A percentile compares a stretch with the other conserved stretches of the same genome.
Evolutionary conservation across 805 yeast genomes (phyloP).

Genomic region (Blastobotrys attinorum): DNA sequence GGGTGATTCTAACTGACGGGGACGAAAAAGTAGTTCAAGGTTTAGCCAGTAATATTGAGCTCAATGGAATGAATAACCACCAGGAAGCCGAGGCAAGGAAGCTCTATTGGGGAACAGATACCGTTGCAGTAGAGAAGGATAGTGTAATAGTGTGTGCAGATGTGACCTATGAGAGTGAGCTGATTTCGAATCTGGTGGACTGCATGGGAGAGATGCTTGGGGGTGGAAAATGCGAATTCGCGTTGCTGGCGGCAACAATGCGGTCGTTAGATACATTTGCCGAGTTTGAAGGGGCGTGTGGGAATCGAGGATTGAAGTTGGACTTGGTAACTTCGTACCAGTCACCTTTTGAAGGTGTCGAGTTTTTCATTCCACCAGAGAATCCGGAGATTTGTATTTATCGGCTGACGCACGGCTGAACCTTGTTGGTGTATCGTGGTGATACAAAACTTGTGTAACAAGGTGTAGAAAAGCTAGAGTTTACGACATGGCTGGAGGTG

Average conservation of each 20-base stretch:
- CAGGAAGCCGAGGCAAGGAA: constrained; percentile 7
- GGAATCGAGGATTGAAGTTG: constrained; percentile 14
- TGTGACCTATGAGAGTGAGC: constrained; percentile 69
- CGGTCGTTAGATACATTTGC: constrained; percentile 49
- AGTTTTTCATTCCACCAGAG: constrained; percentile 15
- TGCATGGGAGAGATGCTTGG: constrained; percentile 32
- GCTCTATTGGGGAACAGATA: constrained; percentile 20
- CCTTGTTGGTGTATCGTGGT: no score
- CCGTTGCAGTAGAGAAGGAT: constrained; percentile 11
- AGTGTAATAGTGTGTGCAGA: constrained; percentile 74
- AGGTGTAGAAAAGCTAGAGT: no score
- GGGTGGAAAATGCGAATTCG: constrained; percentile 13
- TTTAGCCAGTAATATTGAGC: constrained; percentile 35
- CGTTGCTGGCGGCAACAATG: constrained; percentile 64
- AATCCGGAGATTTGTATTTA: constrained; percentile 16
- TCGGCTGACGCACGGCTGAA: no score
- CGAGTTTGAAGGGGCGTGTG: constrained; percentile 35
- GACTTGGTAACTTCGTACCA: constrained; percentile 7
- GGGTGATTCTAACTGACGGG: constrained; percentile 57
- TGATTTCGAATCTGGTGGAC: constrained; percentile 47
- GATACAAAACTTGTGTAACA: no score
- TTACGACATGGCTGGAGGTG: no score
- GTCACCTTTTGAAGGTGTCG: constrained; percentile 7
- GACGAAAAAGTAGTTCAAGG: constrained; percentile 47
- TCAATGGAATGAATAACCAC: constrained; percentile 33